Evolutionary conservation across 441 rosid genomes (phyloP), one percentile per base, ranked within the genome.

Genomic region (Pelargonium citronellum): DNA sequence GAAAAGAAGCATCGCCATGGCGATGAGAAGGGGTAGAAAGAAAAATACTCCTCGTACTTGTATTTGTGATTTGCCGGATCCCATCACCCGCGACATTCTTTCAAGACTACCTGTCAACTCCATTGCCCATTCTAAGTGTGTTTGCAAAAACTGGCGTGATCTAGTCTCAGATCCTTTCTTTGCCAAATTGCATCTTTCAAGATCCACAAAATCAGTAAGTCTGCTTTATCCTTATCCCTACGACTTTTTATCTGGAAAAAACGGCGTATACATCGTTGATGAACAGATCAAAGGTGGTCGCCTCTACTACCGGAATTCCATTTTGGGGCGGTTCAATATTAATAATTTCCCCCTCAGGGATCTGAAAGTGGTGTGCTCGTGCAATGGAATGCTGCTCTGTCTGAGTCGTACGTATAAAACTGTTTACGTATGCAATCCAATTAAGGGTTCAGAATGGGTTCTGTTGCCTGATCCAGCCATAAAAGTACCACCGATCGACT

Each of bases 141-240:
- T 68, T 2, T 46, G 64, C 72, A 22, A 63, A 22, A n/a, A 34
- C 13, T 68, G 72, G 72, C 24, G 43, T 11, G 19, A 71, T 6
- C 13, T 73, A 7, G 62, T 73, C 19, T 60, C 66, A 13, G 62
- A 51, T 61, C 43, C 65, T 5, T 19, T 47, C 6, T 73, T 73
- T 60, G 75, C 51, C 22, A 67, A 51, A 51, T 60, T 67, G 8
- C 71, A 73, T n/a, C 71, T 73, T n/a, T 49, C 57, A 49, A 49
- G 57, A 49, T 49, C 57, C 16, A 12, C 57, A 49, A 49, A 49
- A 49, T 49, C 17, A 12, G 57, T 49, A 49, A 49, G 57, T 49
- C 57, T 49, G 57, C 17, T 49, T 4, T 49, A 12, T 49, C 57
- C 57, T 49, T 49, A 49, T 49, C 57, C 57, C 13, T n/a, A 15